These are phyloP conservation scores for Isabelozyma rhagii DNA, from an alignment of 805 yeast genomes.

Conservation along the genomic window DNA sequence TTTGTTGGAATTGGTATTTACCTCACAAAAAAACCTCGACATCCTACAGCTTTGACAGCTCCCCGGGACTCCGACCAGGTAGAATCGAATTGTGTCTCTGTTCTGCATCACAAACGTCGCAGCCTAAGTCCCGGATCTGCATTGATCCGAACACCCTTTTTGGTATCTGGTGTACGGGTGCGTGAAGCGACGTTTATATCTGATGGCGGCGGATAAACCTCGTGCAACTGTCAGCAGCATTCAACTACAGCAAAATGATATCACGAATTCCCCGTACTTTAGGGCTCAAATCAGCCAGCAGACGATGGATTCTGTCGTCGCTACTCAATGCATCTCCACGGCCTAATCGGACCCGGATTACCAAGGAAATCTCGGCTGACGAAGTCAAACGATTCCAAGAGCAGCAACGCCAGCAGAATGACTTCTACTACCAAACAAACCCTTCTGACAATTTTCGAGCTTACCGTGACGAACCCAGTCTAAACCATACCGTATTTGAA, in stretches of 20 bases:
- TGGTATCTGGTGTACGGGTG: too few relatives aligned
- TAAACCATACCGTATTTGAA: slow-evolving; percentile 27
- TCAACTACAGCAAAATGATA: neutral
- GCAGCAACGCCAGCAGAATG: slow-evolving; percentile 6
- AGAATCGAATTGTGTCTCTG: neutral
- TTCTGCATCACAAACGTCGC: neutral
- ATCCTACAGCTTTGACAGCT: too few relatives aligned
- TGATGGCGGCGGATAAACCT: too few relatives aligned
- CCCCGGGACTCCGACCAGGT: too few relatives aligned
- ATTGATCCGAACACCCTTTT: too few relatives aligned
- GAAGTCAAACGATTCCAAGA: slow-evolving; percentile 23
- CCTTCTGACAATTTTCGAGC: slow-evolving; percentile 22
- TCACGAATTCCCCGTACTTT: neutral
- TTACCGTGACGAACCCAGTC: slow-evolving; percentile 24
- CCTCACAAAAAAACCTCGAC: neutral
- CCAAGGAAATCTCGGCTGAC: slow-evolving; percentile 33
- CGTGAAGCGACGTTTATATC: too few relatives aligned
- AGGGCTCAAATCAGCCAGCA: neutral
- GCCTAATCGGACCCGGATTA: slow-evolving; percentile 20
- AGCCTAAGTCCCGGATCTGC: neutral
- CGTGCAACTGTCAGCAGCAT: neutral
- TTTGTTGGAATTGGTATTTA: neutral
- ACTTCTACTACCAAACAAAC: slow-evolving; percentile 22
- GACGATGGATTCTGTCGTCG: neutral
- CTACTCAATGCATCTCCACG: slow-evolving; percentile 1